Base-by-base conservation (phyloP, 768 basidiomycete genomes). In the Boletus bicolor region DNA sequence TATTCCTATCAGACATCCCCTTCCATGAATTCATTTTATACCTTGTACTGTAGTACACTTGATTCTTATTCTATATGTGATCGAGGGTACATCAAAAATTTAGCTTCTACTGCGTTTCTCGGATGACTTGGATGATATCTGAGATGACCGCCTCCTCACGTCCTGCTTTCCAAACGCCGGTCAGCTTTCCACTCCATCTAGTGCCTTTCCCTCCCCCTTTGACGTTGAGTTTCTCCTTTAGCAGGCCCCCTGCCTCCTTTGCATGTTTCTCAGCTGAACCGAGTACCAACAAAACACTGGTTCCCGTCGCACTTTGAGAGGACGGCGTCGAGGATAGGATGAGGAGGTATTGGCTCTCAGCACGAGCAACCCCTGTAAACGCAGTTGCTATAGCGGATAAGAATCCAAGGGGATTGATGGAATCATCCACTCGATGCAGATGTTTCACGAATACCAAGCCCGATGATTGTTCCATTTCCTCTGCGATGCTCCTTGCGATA, bases 121-220 rank as follows among this genome's bases (percentile, higher is more conserved):
- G 54, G 34, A 64, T 44, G 14, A 6, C 54, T 38, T 41, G 53
- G 43, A 68, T 59, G 53, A 56, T 50, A 38, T 59, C 67, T 36
- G 61, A 60, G 34, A 68, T 50, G 19, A 51, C 30, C 5, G 43
- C 41, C 8, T 58, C 61, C 50, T 68, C 68, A 7, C 66, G 60
- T 28, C 66, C 54, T 32, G 46, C 49, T 45, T 58, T 70, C 67
- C 68, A 68, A 38, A 68, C 68, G 0, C 89, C 89, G 7, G 69
- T 76, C 53, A 77, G 79, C 67, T 91, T 87, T 10, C 90, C 89
- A 57, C 89, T 90, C 86, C 89, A 91, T 61, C 79, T 81, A 17
- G 73, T 60, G 2, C 87, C 89, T 64, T 87, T 90, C 5, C 90
- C 89, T 11, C 91, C 91, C 7, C 91, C 91, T 72, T 86, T 92